Base-by-base conservation (phyloP, 176 grass and related monocot genomes). In the Ensete ventricosum region DNA sequence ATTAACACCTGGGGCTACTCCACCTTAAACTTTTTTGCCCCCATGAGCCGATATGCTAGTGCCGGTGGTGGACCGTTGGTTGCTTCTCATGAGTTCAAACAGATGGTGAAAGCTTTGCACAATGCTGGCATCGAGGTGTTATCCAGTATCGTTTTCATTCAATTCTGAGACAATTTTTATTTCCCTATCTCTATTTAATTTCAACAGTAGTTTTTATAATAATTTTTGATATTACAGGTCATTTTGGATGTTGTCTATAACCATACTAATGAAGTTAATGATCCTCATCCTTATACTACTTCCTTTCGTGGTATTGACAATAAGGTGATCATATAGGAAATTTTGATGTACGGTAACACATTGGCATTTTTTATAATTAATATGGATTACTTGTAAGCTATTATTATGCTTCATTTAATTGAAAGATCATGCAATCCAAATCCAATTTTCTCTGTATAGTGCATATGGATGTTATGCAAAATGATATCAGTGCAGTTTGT, bases 1-100 rank as follows among this genome's bases (percentile, higher is more conserved):
- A 82, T 99, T 58, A 99, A 99, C 84, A 99, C 95, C 65, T 99
- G 95, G 95, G 95, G 90, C 26, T 99, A 99, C 77, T 99, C 95
- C 55, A 99, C 95, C 14, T n/a, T 99, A 12, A 99, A 99, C 65
- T 91, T 99, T 91, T 99, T 99, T 89, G 88, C 95, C n/a, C 90
- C 90, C 10, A 99, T 99, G 95, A 91, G 84, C 76, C 95, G 90
- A 64, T 99, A 99, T 91, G 95, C 95, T 73, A 94, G 95, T 87
- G 66, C 88, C n/a, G 86, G 90, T 82, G 90, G 90, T 89, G 95
- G 95, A 72, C 88, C 95, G 74, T 65, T 87, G 57, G 83, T 55
- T 91, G 90, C 95, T 85, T 91, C 90, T 72, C 69, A 80, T 77
- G 90, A 99, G 58, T 85, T 99, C 79, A 99, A 99, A 81, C 73